Evolutionary conservation across 2,329 filamentous ascomycete species (phyloP).

Genomic region (Aspergillus sp.): DNA sequence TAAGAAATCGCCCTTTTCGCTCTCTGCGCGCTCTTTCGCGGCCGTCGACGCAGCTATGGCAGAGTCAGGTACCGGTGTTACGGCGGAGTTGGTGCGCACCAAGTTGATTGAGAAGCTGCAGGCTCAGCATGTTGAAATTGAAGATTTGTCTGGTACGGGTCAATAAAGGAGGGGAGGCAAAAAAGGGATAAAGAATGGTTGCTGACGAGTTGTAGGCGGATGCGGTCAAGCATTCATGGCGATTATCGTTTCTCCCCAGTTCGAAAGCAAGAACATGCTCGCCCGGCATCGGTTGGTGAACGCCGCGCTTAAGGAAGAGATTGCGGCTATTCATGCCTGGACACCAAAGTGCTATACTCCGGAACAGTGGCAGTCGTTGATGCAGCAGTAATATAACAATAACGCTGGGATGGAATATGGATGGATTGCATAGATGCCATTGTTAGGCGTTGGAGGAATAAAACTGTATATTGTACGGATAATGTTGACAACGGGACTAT

Average conservation of each 20-base stretch:
- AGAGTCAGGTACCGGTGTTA: slow-evolving; percentile 54
- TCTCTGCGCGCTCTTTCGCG: slow-evolving; percentile 27
- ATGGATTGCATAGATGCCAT: neutral
- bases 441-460: slow-evolving; percentile 1
- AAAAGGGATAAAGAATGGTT: neutral
- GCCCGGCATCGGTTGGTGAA: slow-evolving; percentile 85
- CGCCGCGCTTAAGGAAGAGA: slow-evolving; percentile 73
- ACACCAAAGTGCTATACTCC: slow-evolving; percentile 89
- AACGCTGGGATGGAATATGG: neutral
- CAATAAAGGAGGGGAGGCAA: neutral
- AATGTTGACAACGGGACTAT: neutral
- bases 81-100: slow-evolving; percentile 61
- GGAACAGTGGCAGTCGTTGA: slow-evolving; percentile 73
- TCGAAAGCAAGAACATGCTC: slow-evolving; percentile 66
- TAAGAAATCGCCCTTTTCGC: slow-evolving; percentile 23
- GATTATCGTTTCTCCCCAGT: slow-evolving; percentile 63
- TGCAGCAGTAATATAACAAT: slow-evolving; percentile 30
- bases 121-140: slow-evolving; percentile 76
- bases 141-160: slow-evolving; percentile 80
- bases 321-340: slow-evolving; percentile 89
- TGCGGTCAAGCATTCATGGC: slow-evolving; percentile 66
- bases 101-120: slow-evolving; percentile 64
- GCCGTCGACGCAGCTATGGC: slow-evolving; percentile 36
- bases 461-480: neutral
- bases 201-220: slow-evolving; percentile 45